These are phyloP conservation scores for Candida buenavistaensis DNA, from an alignment of 1,139 yeast species.

Conservation along the genomic window DNA sequence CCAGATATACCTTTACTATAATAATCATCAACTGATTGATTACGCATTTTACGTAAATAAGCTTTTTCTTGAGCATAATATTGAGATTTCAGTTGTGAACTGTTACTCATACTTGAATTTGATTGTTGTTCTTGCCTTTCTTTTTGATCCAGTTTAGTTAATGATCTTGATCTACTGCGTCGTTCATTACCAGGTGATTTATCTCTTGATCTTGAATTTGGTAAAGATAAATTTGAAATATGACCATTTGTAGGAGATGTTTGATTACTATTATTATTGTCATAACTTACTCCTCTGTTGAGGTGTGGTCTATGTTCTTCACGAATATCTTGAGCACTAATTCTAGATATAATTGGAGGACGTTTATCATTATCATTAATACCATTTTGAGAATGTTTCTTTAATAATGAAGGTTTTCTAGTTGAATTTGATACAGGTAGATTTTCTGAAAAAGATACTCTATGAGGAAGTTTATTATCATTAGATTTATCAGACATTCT, in stretches of 20 bases:
- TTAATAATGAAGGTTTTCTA: constrained; percentile 19
- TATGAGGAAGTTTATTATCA: too few species aligned
- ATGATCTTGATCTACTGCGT: constrained; percentile 7
- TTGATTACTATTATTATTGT: neutral
- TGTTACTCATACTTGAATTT: constrained; percentile 10
- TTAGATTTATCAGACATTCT: too few species aligned
- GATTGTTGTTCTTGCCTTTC: too few species aligned
- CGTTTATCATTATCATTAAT: neutral
- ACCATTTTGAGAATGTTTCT: constrained; percentile 16
- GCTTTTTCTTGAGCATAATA: constrained; percentile 68
- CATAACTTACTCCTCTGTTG: neutral
- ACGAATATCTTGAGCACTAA: neutral
- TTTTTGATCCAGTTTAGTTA: constrained; percentile 1
- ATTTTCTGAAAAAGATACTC: neutral
- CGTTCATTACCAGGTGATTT: constrained; percentile 2
- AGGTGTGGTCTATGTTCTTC: neutral
- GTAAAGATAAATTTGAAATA: neutral
- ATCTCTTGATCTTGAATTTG: constrained; percentile 2
- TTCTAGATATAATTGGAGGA: neutral
- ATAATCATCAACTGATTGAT: constrained; percentile 67
- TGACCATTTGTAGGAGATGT: constrained; percentile 1
- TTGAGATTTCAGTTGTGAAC: constrained; percentile 31
- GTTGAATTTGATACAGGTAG: constrained; percentile 7
- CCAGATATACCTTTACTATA: constrained; percentile 61
- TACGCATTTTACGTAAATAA: constrained; percentile 63